Conservation (phyloP, 1,139 yeast genomes). For the Taphrina pruni region DNA sequence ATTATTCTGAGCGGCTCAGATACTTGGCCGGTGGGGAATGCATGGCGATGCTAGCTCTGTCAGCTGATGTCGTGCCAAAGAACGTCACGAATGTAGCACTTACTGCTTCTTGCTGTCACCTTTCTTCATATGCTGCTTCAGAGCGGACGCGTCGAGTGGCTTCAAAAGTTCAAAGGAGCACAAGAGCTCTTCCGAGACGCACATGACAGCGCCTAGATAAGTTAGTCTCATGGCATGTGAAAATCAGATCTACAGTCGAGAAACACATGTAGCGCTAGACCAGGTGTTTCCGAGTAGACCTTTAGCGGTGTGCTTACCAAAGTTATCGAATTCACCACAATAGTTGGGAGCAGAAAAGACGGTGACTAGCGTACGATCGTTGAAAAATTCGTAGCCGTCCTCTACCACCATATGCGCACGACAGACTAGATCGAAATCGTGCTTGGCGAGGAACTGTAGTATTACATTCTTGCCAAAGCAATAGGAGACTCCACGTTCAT, state of each 20-base stretch:
- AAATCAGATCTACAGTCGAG: too few species aligned
- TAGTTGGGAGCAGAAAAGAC: constrained; percentile 97
- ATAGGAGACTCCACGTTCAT: constrained; percentile 96
- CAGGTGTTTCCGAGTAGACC: neutral
- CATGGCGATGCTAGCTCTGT: constrained; percentile 25
- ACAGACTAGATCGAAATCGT: constrained; percentile 92
- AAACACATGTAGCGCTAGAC: too few species aligned
- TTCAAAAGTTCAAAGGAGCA: constrained; percentile 92
- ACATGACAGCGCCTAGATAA: constrained; percentile 79
- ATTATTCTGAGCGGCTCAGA: constrained; percentile 37
- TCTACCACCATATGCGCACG: constrained; percentile 99
- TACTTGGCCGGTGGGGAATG: constrained; percentile 39
- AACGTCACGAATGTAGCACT: neutral
- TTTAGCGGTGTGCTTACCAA: constrained; percentile 58
- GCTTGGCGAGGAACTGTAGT: constrained; percentile 82
- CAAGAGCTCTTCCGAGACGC: constrained; percentile 86
- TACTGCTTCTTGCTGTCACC: constrained; percentile 65
- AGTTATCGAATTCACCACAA: constrained; percentile 97
- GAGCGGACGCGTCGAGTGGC: constrained; percentile 89
- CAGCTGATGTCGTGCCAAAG: neutral
- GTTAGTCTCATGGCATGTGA: neutral
- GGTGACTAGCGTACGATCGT: constrained; percentile 89
- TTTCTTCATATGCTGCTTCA: constrained; percentile 83
- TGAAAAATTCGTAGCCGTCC: constrained; percentile 96
- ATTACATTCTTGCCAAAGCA: constrained; percentile 93